Evolutionary conservation across 257 asterid species (phyloP), one percentile per base, ranked within the genome.

Genomic region (Ehretia macrophylla): DNA sequence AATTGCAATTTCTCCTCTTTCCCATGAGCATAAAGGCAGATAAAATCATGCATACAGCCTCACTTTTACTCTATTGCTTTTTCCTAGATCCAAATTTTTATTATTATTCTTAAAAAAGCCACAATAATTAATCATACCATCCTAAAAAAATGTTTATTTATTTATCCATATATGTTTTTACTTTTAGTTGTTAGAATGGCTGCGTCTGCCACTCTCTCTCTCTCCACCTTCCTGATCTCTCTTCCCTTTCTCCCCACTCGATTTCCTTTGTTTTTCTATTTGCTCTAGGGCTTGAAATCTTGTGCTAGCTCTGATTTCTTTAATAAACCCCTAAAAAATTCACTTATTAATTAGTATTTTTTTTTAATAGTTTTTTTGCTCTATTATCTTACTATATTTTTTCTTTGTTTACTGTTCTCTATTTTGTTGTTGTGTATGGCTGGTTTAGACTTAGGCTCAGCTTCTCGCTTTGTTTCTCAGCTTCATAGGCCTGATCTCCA

Each of bases 371-470:
- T 75, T 53, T 68, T 65, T 53, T 59, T 17, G 59, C 49, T 53
- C 55, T 58, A 63, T 67, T 38, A 67, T 67, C 67, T 55, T 70
- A 64, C 37, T 74, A 70, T 62, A 73, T 50, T 73, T 48, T 60
- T 54, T 59, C 61, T 48, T 32, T 60, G 27, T 62, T 71, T 75
- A 58, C 71, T 70, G 69, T 75, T 59, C 68, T 59, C 63, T 64
- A 63, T 62, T 48, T 59, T 59, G 63, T 35, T 66, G 37, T 65
- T 65, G 81, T 78, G 58, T 78, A 70, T 88, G 96, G 95, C 95
- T 68, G 95, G 87, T 68, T 79, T 88, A 72, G 92, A 83, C 80
- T 79, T 88, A 59, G 82, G 95, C 10, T 81, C 96, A 12, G 66
- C 91, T 58, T 77, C 88, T 67, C 87, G 74, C 69, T 83, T 78